A percentile compares a stretch with the other conserved stretches of the same genome.
Conservation (phyloP, 2,329 filamentous ascomycete species). For the Hymenoscyphus repandus region DNA sequence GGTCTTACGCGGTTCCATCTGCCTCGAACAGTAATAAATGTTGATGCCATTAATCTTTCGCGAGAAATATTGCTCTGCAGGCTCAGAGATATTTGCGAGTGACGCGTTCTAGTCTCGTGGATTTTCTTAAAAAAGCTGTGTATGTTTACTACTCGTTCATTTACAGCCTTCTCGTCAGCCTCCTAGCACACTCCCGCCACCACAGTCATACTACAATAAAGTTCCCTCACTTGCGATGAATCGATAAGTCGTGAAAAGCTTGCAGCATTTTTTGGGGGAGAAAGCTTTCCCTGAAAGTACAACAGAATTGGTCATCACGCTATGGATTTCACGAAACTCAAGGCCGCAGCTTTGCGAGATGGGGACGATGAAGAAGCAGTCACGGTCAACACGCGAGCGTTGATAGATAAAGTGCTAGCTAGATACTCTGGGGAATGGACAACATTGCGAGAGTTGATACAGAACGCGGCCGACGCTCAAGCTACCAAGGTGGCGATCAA, state of each 20-base stretch:
- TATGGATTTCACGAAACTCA: slow-evolving; percentile 72
- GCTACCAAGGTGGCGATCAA: slow-evolving; percentile 85
- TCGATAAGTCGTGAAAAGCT: neutral
- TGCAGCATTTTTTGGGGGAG: neutral
- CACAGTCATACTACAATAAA: neutral
- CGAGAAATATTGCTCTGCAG: too few relatives aligned
- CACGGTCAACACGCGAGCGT: slow-evolving; percentile 90
- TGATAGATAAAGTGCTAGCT: slow-evolving; percentile 97
- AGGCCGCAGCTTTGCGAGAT: slow-evolving; percentile 79
- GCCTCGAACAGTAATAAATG: too few relatives aligned
- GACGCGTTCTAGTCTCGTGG: too few relatives aligned
- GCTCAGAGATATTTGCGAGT: too few relatives aligned
- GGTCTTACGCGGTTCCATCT: too few relatives aligned
- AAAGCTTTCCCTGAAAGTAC: neutral
- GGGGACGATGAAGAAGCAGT: slow-evolving; percentile 94
- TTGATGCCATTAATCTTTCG: too few relatives aligned
- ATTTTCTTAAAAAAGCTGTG: too few relatives aligned
- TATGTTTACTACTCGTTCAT: too few relatives aligned
- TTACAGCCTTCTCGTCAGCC: slow-evolving; percentile 7
- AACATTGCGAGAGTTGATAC: slow-evolving; percentile 84
- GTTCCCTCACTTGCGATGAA: neutral
- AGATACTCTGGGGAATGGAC: slow-evolving; percentile 96
- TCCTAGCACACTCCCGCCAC: neutral
- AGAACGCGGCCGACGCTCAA: slow-evolving; percentile 96
- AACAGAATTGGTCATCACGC: neutral